phyloP scores from a whole-genome alignment of 768 basidiomycete species.

The Coprinopsis marcescibilis region DNA sequence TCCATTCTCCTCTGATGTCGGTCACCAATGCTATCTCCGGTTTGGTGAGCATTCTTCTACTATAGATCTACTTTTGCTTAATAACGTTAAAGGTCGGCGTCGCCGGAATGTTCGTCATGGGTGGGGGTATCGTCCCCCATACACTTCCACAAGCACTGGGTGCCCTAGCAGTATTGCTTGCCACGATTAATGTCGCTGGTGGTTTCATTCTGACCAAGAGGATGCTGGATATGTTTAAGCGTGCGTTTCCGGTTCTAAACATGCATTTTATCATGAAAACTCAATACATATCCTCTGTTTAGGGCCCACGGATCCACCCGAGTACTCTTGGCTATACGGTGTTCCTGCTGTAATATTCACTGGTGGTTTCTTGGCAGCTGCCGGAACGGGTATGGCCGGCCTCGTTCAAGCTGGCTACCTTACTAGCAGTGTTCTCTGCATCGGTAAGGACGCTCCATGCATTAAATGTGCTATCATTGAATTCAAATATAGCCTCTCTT shows the following conservation, averaged over 20 bases:
- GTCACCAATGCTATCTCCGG: constrained; percentile 89
- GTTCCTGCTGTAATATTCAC: constrained; percentile 78
- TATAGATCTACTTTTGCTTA: neutral
- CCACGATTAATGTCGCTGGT: constrained; percentile 83
- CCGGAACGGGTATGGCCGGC: constrained; percentile 79
- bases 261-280: neutral
- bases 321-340: constrained; percentile 79
- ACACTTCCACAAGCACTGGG: constrained; percentile 78
- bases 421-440: constrained; percentile 81
- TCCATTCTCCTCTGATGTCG: constrained; percentile 88
- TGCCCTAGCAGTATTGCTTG: constrained; percentile 78
- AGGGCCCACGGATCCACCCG: constrained; percentile 83
- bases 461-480: constrained; percentile 4
- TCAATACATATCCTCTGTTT: neutral
- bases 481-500: constrained; percentile 50
- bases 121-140: constrained; percentile 77
- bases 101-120: constrained; percentile 88
- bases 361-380: constrained; percentile 76
- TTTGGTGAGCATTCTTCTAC: constrained; percentile 25
- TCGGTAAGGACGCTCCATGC: constrained; percentile 39
- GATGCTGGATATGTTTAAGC: constrained; percentile 92
- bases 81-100: constrained; percentile 54
- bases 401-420: constrained; percentile 86
- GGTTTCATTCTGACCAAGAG: constrained; percentile 88
- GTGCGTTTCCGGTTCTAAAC: constrained; percentile 31